Evolutionary conservation across 2,329 filamentous ascomycete genomes (phyloP), one percentile per base, ranked within the genome.

Genomic region (Alternaria brassicicola): DNA sequence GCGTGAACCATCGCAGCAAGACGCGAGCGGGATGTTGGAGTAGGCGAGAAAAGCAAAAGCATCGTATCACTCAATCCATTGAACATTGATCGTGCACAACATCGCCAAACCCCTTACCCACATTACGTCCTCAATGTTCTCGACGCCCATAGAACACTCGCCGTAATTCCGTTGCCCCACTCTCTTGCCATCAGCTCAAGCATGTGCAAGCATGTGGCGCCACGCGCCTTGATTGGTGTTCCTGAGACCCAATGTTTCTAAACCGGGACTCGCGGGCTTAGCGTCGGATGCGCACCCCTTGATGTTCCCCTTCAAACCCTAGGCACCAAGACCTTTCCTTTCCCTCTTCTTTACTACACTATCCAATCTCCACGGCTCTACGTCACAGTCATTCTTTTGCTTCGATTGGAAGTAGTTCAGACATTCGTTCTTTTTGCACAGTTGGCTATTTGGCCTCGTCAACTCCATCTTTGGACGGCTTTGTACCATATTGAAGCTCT

Each of bases 351-450:
- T 52, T 45, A 48, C 54, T 55, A 26, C 57, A 46, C 54, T 31
- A 47, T 23, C 30, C 43, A 47, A 33, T 47, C 19, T 54, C 52
- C 55, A 49, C 51, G 51, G 60, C 61, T 62, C 51, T 52, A 65
- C 62, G 62, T 66, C 60, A 67, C 70, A 66, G 61, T 63, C 68
- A 61, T 58, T 71, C 69, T 49, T 69, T 70, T 39, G 51, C 63
- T 54, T 41, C 23, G 65, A 56, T 57, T 47, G 43, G 43, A 47
- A 47, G 43, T 47, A 47, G n/a, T 57, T 55, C 46, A 63, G 10
- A 47, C 64, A 59, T 55, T 62, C 52, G 38, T 66, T 58, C 54
- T 63, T 60, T 47, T 25, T 63, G 23, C 38, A 42, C 56, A 33
- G 38, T 23, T 25, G 33, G 36, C 19, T 39, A 39, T 39, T 23